These are phyloP conservation scores for Cenchrus fungigraminus DNA, from an alignment of 176 grass and related monocot species.

Conservation along the genomic window DNA sequence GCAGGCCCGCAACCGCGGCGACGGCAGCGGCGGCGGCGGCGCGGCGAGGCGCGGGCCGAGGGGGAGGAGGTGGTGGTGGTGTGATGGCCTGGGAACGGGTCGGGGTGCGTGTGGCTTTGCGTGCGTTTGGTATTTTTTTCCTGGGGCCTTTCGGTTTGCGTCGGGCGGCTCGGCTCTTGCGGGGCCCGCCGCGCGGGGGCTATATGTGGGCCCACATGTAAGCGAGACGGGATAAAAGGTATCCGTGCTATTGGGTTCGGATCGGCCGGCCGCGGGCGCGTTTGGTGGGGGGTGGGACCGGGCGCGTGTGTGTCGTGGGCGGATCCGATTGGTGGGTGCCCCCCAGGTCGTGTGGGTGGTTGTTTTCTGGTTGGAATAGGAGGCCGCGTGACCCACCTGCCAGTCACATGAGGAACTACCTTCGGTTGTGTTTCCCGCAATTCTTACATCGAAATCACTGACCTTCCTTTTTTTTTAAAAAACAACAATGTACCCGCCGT, in stretches of 20 bases:
- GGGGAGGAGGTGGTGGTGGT: slow-evolving; percentile 22
- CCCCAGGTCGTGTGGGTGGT: neutral
- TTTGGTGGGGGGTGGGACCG: slow-evolving; percentile 34
- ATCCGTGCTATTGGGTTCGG: neutral
- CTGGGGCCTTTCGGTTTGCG: slow-evolving; percentile 36
- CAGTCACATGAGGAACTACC: neutral
- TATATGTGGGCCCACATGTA: neutral
- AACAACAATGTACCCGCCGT: neutral
- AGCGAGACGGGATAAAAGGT: neutral
- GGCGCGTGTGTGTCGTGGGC: slow-evolving; percentile 30
- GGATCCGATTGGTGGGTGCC: slow-evolving; percentile 42
- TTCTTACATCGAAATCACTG: neutral
- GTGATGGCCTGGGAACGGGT: slow-evolving; percentile 57
- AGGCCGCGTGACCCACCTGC: neutral
- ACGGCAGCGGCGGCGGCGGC: slow-evolving; percentile 29
- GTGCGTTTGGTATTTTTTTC: slow-evolving; percentile 66
- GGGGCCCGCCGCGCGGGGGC: rapidly evolving
- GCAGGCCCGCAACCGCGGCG: slow-evolving; percentile 6
- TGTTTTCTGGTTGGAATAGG: neutral
- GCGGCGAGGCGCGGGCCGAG: slow-evolving; percentile 26
- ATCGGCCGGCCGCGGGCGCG: slow-evolving; percentile 48
- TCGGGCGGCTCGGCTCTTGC: neutral
- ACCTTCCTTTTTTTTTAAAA: too few relatives aligned
- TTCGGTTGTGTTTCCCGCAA: neutral
- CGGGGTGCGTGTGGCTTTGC: slow-evolving; percentile 67